Conservation (phyloP, 331 rosid genomes). For the Cucumis variabilis region DNA sequence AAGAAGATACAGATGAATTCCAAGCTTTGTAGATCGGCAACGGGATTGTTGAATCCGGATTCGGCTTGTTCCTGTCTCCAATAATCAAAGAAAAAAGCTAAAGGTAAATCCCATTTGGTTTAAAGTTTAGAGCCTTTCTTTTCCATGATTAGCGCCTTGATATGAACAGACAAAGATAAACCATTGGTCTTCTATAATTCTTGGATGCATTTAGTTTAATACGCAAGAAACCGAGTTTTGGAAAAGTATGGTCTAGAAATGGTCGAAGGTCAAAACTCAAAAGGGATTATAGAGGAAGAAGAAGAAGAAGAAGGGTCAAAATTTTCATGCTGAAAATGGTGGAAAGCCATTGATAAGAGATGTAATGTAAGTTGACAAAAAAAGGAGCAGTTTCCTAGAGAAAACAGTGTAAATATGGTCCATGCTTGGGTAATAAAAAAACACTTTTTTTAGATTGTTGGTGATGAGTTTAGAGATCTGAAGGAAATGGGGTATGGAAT, state of each 20-base stretch:
- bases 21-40: slow-evolving; percentile 3
- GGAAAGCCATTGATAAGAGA: not conserved
- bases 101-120: not conserved
- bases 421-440: not conserved
- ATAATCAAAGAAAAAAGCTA: not conserved
- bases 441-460: not conserved
- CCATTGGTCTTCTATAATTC: not conserved
- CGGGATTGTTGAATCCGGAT: not conserved
- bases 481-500: not conserved
- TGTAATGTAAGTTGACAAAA: not conserved
- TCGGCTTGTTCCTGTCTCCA: not conserved
- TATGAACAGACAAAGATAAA: not conserved
- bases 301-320: slow-evolving; percentile 23
- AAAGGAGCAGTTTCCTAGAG: slow-evolving; percentile 2
- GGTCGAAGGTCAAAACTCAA: slow-evolving; percentile 16
- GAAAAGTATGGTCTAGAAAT: not conserved
- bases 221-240: slow-evolving; percentile 7
- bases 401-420: not conserved
- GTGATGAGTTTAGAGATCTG: not conserved
- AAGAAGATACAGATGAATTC: not conserved
- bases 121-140: not conserved
- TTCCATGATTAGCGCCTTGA: not conserved
- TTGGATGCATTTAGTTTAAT: not conserved
- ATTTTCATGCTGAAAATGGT: slow-evolving; percentile 1
- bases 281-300: not conserved